Evolutionary conservation across 1,284 basidiomycete genomes (phyloP).

Genomic region (Phlebopus sp.): DNA sequence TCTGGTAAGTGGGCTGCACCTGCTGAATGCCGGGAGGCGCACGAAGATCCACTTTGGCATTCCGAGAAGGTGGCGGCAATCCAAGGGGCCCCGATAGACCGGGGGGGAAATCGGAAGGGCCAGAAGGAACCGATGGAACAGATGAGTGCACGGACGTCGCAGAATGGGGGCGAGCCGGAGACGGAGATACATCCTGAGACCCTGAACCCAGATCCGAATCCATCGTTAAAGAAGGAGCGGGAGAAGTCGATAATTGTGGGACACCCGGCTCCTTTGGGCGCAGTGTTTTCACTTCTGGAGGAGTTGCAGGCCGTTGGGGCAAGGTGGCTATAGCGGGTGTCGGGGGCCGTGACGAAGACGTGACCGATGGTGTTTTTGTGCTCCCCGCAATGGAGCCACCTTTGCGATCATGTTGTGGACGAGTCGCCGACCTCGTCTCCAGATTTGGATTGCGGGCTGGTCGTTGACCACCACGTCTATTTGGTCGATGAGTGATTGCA

Average conservation of each 20-base stretch:
- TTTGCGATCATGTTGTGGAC: constrained; percentile 40
- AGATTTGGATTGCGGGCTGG: constrained; percentile 36
- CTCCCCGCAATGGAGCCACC: constrained; percentile 24
- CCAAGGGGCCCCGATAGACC: constrained; percentile 69
- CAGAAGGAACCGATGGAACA: constrained; percentile 43
- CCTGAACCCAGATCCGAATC: constrained; percentile 38
- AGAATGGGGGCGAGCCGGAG: constrained; percentile 47
- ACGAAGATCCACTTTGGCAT: constrained; percentile 40
- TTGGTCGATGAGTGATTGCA: constrained; percentile 33
- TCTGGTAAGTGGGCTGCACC: constrained; percentile 74
- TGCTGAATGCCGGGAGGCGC: constrained; percentile 55
- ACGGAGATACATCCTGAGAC: constrained; percentile 40
- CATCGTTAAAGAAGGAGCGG: constrained; percentile 45
- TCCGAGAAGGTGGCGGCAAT: constrained; percentile 51
- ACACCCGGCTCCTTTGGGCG: constrained; percentile 39
- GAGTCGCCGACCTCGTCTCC: constrained; percentile 38
- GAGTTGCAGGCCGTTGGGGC: constrained; percentile 46
- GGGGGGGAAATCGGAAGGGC: constrained; percentile 47
- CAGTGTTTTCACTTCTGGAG: constrained; percentile 40
- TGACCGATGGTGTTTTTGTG: constrained; percentile 46
- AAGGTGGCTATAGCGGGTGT: constrained; percentile 47
- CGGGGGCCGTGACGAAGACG: constrained; percentile 63
- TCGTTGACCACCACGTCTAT: constrained; percentile 42
- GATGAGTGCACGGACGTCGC: constrained; percentile 41
- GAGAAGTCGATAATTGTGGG: constrained; percentile 45